Base-by-base conservation (phyloP, 2,329 filamentous ascomycete genomes). In the Lomentospora prolificans region DNA sequence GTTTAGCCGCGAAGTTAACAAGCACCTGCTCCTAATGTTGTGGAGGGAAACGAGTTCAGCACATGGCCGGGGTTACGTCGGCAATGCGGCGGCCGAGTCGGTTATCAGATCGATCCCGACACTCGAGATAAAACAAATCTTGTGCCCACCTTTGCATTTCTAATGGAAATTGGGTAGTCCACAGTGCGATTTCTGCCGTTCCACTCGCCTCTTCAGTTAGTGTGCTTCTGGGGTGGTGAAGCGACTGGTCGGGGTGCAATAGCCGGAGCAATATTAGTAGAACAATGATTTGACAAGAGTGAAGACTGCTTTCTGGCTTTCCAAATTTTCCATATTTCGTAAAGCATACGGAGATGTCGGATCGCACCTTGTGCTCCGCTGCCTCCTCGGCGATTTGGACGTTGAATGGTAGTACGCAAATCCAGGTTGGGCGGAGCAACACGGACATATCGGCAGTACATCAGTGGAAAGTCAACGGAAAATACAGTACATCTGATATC, bases 61-160 rank as follows among this genome's bases (percentile, higher is more conserved):
- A n/a, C 44, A 25, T 48, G 44, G 44, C 44, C 44, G 44, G 44
- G 22, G 44, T 48, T 48, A 48, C 22, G 44, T 48, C 44, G 44
- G 44, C 17, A 48, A 48, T 48, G 44, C 44, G 44, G 22, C 44
- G 44, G 44, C 22, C 44, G 44, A 48, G 17, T 48, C 44, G 44
- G 44, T 48, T 48, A 48, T 48, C 44, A 48, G 44, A 48, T 48
- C 44, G 22, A 48, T 22, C 6, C 44, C 44, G 12, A 48, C 22
- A 4, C 10, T 25, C 44, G 17, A 22, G 44, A 48, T 48, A 48
- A 19, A 48, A 48, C 44, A 22, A 48, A 48, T 48, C 22, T 48
- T 19, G 36, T 41, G 44, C 44, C 22, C 17, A 19, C 19, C 44
- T 48, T 48, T 22, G 12, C 44, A 46, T 22, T 48, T 25, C 6